These are phyloP conservation scores for Tagetes erecta DNA, from an alignment of 129 eudicot genomes.

Conservation along the genomic window DNA sequence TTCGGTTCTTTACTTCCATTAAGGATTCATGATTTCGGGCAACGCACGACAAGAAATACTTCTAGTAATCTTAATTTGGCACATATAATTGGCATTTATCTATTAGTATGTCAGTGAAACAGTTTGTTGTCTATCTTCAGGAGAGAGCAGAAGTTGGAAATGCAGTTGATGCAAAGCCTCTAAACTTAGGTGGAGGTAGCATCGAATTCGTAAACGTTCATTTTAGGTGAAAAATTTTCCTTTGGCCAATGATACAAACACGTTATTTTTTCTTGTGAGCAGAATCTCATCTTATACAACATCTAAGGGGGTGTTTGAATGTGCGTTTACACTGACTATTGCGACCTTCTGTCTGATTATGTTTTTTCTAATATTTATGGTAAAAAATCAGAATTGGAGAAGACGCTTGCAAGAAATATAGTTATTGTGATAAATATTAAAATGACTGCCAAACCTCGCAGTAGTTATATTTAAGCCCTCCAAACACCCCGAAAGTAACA, in stretches of 20 bases:
- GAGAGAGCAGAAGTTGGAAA: slow-evolving; percentile 77
- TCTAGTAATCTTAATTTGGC: background rate
- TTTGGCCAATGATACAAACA: background rate
- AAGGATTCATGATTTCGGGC: no score
- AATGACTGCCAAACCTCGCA: background rate
- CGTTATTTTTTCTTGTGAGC: background rate
- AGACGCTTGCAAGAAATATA: background rate
- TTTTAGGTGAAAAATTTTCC: slow-evolving; percentile 54
- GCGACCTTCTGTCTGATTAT: background rate
- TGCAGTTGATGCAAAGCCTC: slow-evolving; percentile 66
- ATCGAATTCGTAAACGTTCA: slow-evolving; percentile 76
- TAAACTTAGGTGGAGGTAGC: slow-evolving; percentile 74
- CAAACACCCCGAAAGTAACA: background rate
- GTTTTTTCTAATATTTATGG: background rate
- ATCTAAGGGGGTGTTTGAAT: background rate
- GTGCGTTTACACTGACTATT: background rate
- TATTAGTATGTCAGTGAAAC: slow-evolving; percentile 10
- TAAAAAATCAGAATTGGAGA: background rate
- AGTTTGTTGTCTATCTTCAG: slow-evolving; percentile 42
- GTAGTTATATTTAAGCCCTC: background rate
- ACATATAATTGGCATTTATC: background rate
- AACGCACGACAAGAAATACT: no score
- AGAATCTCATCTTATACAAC: background rate
- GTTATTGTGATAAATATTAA: background rate
- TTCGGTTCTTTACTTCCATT: no score